A percentile compares a stretch with the other conserved stretches of the same genome.
Conservation (phyloP, 2,329 filamentous ascomycete genomes). For the Zymoseptoria passerinii region DNA sequence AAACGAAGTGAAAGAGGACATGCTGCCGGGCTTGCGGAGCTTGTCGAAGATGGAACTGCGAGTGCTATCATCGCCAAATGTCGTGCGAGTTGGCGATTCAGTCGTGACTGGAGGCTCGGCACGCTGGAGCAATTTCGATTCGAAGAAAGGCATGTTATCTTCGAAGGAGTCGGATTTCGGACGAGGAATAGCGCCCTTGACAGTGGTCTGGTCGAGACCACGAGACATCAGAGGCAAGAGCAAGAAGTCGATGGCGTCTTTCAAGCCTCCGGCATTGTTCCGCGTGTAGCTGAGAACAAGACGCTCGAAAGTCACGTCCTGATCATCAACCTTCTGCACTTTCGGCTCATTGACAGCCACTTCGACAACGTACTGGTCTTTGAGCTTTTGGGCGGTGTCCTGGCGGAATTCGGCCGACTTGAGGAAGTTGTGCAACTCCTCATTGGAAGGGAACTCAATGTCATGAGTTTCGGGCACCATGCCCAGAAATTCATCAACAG, state of each 20-base stretch:
- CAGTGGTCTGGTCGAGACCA: conserved; percentile 75
- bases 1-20: conserved; percentile 92
- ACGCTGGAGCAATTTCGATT: conserved; percentile 91
- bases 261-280: conserved; percentile 91
- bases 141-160: conserved; percentile 91
- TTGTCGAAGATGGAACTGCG: conserved; percentile 84
- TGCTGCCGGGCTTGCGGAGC: conserved; percentile 87
- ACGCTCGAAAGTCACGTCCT: conserved; percentile 37
- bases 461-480: conserved; percentile 98
- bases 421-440: conserved; percentile 71
- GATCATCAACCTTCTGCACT: conserved; percentile 35
- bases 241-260: conserved; percentile 92
- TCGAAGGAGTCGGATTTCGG: conserved; percentile 98
- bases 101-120: conserved; percentile 69
- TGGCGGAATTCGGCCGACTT: conserved; percentile 71
- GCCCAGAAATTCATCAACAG: conserved; percentile 89
- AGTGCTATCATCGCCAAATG: conserved; percentile 66
- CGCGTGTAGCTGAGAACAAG: conserved; percentile 64
- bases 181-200: conserved; percentile 93
- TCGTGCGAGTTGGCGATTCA: conserved; percentile 80
- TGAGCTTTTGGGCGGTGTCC: conserved; percentile 75
- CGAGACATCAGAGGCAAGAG: conserved; percentile 77
- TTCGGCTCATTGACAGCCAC: conserved; percentile 57
- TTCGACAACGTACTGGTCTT: conserved; percentile 85
- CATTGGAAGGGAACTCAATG: conserved; percentile 68